These are phyloP conservation scores for Quercus glauca DNA, from an alignment of 306 rosid genomes.

Conservation along the genomic window DNA sequence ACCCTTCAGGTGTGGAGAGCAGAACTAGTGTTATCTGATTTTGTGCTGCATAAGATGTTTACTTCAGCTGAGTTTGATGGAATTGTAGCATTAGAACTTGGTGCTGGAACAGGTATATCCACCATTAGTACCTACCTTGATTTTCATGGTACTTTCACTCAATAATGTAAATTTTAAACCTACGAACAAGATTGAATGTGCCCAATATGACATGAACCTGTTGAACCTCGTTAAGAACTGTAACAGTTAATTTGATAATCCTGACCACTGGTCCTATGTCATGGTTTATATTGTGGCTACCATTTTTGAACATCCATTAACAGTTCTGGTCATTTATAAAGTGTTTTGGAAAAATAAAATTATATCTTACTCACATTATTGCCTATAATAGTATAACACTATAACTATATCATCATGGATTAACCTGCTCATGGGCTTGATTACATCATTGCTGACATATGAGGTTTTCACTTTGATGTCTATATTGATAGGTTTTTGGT, in stretches of 20 bases:
- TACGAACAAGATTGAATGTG: background rate
- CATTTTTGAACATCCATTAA: background rate
- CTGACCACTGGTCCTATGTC: background rate
- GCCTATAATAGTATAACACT: too few relatives aligned
- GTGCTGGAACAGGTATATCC: constrained; percentile 78
- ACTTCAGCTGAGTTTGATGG: constrained; percentile 65
- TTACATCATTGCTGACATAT: background rate
- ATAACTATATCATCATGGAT: background rate
- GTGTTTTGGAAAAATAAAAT: background rate
- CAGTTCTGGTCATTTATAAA: background rate
- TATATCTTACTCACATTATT: background rate
- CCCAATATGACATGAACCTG: background rate
- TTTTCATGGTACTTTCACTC: background rate
- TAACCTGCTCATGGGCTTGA: background rate
- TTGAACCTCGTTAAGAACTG: background rate
- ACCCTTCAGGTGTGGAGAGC: constrained; percentile 78
- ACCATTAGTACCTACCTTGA: background rate
- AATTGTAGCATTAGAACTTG: constrained; percentile 66
- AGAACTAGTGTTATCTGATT: constrained; percentile 73
- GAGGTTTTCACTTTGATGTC: background rate
- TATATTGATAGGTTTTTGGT: background rate
- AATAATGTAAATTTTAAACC: background rate
- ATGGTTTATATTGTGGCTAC: background rate
- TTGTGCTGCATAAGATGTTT: constrained; percentile 58
- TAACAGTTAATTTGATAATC: too few relatives aligned